Conservation (phyloP, 139 green algal genomes). For the Gonium pectorale region DNA sequence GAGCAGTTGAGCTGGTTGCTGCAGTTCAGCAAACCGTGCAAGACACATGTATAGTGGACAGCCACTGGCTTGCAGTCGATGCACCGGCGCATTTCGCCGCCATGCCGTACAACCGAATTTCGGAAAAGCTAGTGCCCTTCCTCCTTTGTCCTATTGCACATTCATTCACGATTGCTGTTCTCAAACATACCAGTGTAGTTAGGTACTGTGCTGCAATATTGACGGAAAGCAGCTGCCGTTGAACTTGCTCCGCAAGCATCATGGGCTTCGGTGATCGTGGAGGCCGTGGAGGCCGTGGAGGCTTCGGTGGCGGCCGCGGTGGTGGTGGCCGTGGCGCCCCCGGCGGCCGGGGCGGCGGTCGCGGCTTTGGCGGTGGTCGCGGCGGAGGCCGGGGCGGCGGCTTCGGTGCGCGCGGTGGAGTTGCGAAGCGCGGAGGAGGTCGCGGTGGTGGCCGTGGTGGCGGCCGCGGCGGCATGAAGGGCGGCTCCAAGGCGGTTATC, state of each 20-base stretch:
- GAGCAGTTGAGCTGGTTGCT: too few species aligned
- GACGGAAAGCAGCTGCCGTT: too few species aligned
- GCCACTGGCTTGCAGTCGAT: too few species aligned
- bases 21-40: too few species aligned
- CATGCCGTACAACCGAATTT: too few species aligned
- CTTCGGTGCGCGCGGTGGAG: slow-evolving; percentile 37
- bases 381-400: slow-evolving; percentile 47
- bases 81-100: too few species aligned
- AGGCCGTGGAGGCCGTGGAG: slow-evolving; percentile 27
- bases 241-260: background rate
- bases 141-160: too few species aligned
- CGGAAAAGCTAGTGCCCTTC: too few species aligned
- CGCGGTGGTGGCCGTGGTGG: slow-evolving; percentile 61
- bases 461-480: slow-evolving; percentile 89
- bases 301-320: slow-evolving; percentile 24
- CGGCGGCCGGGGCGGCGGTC: background rate
- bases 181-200: too few species aligned
- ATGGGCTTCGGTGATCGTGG: slow-evolving; percentile 54
- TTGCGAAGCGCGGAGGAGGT: slow-evolving; percentile 51
- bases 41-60: too few species aligned
- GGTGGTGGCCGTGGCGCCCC: background rate
- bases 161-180: too few species aligned
- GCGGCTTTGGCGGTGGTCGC: slow-evolving; percentile 22
- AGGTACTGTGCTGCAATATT: too few species aligned
- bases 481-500: slow-evolving; percentile 89